Conservation (phyloP, 2,329 filamentous ascomycete species). For the Exutisphaerella laricina region DNA sequence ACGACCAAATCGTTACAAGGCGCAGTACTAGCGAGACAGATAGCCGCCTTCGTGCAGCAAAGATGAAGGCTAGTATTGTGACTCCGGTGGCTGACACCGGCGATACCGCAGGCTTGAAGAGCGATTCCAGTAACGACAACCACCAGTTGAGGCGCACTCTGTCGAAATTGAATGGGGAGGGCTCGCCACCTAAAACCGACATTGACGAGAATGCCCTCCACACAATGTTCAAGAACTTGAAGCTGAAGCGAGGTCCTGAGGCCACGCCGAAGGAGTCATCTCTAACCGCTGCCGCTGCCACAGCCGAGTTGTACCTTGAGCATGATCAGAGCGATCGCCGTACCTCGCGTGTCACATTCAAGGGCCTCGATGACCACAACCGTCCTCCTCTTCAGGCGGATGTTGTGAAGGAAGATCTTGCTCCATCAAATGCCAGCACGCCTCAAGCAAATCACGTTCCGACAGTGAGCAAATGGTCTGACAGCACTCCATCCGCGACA, state of each 20-base stretch:
- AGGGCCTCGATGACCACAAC: not conserved
- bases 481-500: slow-evolving; percentile 23
- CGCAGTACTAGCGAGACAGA: no score
- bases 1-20: no score
- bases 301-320: not conserved
- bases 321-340: not conserved
- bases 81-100: not conserved
- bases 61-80: no score
- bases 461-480: slow-evolving; percentile 26
- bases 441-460: slow-evolving; percentile 3
- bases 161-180: slow-evolving; percentile 2
- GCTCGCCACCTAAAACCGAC: not conserved
- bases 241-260: not conserved
- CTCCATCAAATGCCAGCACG: slow-evolving; percentile 1
- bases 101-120: not conserved
- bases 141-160: slow-evolving; percentile 2
- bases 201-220: not conserved
- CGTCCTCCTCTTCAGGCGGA: not conserved
- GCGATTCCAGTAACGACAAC: not conserved
- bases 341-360: not conserved
- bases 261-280: not conserved
- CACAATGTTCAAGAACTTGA: not conserved
- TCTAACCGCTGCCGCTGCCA: not conserved
- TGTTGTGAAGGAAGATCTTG: not conserved
- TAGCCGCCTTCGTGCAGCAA: not conserved